phyloP scores from a whole-genome alignment of 2,329 filamentous ascomycete species.

The Akanthomyces dipterigenus region DNA sequence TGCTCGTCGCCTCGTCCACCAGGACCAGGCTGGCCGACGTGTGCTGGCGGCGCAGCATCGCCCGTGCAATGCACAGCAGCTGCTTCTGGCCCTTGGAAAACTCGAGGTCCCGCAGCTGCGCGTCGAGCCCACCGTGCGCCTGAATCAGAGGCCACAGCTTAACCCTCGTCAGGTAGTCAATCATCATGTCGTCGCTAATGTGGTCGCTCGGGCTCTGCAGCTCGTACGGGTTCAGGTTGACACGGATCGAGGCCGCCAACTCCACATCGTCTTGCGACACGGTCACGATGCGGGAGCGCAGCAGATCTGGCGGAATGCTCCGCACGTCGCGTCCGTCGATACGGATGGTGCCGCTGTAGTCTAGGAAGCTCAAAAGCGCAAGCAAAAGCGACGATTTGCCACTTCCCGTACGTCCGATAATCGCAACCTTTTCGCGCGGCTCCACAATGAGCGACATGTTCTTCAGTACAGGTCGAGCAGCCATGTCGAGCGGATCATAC shows the following conservation, averaged over 20 bases:
- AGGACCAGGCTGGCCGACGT: conserved; percentile 2
- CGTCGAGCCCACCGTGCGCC: conserved; percentile 10
- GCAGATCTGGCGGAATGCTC: conserved; percentile 7
- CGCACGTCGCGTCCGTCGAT: conserved; percentile 12
- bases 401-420: conserved; percentile 11
- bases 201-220: background rate
- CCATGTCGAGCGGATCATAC: conserved; percentile 6
- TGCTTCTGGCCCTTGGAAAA: conserved; percentile 17
- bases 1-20: conserved; percentile 11
- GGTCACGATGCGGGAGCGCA: conserved; percentile 23
- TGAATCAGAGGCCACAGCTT: conserved; percentile 13
- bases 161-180: conserved; percentile 13
- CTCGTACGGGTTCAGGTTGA: conserved; percentile 13
- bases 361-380: conserved; percentile 6
- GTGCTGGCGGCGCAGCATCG: conserved; percentile 18
- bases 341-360: conserved; percentile 10
- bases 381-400: conserved; percentile 11
- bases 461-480: conserved; percentile 2
- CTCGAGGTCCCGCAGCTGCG: conserved; percentile 7
- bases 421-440: conserved; percentile 9
- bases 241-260: conserved; percentile 8
- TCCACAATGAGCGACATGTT: conserved; percentile 7
- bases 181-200: conserved; percentile 11
- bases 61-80: conserved; percentile 16
- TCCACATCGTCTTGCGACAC: conserved; percentile 22